A percentile compares a stretch with the other conserved stretches of the same genome.
These are phyloP conservation scores for Diplodia corticola DNA, from an alignment of 2,329 filamentous ascomycete genomes.

Conservation along the genomic window DNA sequence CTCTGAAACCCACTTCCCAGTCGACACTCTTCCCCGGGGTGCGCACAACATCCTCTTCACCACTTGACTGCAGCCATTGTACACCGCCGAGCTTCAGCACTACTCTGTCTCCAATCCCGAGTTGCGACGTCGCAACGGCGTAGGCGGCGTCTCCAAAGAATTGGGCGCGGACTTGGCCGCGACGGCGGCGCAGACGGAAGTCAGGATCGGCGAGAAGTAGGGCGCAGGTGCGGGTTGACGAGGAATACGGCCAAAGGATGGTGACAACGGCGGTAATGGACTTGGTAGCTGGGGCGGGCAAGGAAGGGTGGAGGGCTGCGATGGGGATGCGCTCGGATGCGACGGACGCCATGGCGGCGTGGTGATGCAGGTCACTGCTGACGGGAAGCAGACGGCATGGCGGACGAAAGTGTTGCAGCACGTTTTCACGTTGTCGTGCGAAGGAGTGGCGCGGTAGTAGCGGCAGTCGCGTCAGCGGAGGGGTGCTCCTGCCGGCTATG, in stretches of 20 bases:
- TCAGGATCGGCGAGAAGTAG: slow-evolving; percentile 84
- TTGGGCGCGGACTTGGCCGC: slow-evolving; percentile 77
- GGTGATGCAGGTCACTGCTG: background rate
- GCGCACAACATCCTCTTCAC: slow-evolving; percentile 51
- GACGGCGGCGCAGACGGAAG: slow-evolving; percentile 72
- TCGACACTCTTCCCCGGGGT: slow-evolving; percentile 59
- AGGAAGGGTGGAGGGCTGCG: slow-evolving; percentile 35
- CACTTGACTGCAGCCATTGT: slow-evolving; percentile 60
- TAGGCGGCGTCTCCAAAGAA: slow-evolving; percentile 72
- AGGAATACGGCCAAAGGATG: slow-evolving; percentile 89
- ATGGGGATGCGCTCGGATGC: slow-evolving; percentile 31
- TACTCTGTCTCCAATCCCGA: slow-evolving; percentile 79
- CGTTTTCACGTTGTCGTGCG: background rate
- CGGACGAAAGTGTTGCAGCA: background rate
- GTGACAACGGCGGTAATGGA: slow-evolving; percentile 71
- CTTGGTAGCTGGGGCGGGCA: slow-evolving; percentile 34
- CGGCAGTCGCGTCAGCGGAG: background rate
- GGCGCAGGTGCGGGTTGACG: slow-evolving; percentile 69
- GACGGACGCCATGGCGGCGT: slow-evolving; percentile 3
- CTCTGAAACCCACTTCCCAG: slow-evolving; percentile 56
- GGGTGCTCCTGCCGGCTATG: background rate
- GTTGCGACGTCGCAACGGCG: slow-evolving; percentile 62
- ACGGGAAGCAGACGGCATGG: background rate
- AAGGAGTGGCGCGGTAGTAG: background rate
- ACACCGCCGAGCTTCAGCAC: slow-evolving; percentile 68